Percentiles rank a stretch among this genome's conserved stretches.
phyloP scores from a whole-genome alignment of 805 yeast genomes.

The Wickerhamiella musiphila region DNA sequence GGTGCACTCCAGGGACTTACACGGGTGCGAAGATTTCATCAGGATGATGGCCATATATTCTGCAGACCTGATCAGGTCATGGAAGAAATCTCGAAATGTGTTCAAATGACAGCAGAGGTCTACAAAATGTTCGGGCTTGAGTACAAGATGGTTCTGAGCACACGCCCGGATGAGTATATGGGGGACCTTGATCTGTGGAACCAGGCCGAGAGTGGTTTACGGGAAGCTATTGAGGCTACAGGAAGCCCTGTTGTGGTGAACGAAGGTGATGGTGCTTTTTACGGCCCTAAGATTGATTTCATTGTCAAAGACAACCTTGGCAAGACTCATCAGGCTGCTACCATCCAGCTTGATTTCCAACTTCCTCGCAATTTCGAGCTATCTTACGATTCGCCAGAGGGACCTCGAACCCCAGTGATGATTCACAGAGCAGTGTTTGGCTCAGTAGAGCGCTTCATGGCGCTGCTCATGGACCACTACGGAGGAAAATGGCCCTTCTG shows the following conservation, averaged over 20 bases:
- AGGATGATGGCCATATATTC: conserved; percentile 95
- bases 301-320: conserved; percentile 62
- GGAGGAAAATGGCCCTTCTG: conserved; percentile 96
- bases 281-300: conserved; percentile 63
- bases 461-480: conserved; percentile 76
- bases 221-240: conserved; percentile 45
- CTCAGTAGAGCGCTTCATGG: conserved; percentile 81
- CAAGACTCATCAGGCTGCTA: conserved; percentile 84
- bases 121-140: conserved; percentile 51
- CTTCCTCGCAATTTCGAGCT: conserved; percentile 72
- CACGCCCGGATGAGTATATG: conserved; percentile 66
- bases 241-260: conserved; percentile 27
- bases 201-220: conserved; percentile 55
- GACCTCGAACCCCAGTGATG: conserved; percentile 64
- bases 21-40: conserved; percentile 87
- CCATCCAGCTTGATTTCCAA: conserved; percentile 90
- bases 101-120: conserved; percentile 56
- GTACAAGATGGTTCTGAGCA: conserved; percentile 56
- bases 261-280: conserved; percentile 89
- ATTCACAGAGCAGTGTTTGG: conserved; percentile 93
- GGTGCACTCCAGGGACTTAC: conserved; percentile 90
- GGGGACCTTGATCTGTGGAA: conserved; percentile 73
- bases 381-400: conserved; percentile 33
- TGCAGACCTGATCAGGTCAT: conserved; percentile 66
- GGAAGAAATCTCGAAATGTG: conserved; percentile 51